A percentile compares a stretch with the other conserved stretches of the same genome.
These are phyloP conservation scores for Lepidopterella palustris DNA, from an alignment of 495 filamentous ascomycete genomes.

Conservation along the genomic window DNA sequence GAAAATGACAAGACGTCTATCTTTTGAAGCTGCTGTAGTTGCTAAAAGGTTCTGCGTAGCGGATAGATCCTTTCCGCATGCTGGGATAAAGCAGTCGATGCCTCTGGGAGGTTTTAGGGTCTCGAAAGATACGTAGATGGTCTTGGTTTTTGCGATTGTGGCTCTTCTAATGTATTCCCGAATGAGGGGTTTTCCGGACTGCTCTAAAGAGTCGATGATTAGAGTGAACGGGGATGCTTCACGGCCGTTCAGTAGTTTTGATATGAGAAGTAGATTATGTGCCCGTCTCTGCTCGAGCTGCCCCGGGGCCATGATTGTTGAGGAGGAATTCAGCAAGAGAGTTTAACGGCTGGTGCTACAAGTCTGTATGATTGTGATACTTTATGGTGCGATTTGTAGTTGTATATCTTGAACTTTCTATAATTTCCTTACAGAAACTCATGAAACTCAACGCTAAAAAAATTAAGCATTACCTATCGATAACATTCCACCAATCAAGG, in stretches of 20 bases:
- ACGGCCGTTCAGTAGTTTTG: slow-evolving; percentile 69
- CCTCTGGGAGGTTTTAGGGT: slow-evolving; percentile 52
- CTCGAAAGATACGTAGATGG: slow-evolving; percentile 73
- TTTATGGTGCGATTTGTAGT: no score
- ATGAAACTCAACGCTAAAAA: no score
- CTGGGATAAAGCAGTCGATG: slow-evolving; percentile 58
- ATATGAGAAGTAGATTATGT: slow-evolving; percentile 80
- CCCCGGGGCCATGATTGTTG: slow-evolving; percentile 15
- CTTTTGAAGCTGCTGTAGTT: slow-evolving; percentile 40
- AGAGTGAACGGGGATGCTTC: slow-evolving; percentile 80
- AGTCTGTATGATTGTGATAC: no score
- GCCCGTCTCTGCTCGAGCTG: slow-evolving; percentile 56
- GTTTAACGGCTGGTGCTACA: no score
- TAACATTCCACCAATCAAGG: no score
- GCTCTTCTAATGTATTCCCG: slow-evolving; percentile 69
- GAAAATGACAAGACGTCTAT: slow-evolving; percentile 55
- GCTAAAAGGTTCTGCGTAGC: no score
- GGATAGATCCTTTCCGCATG: slow-evolving; percentile 53
- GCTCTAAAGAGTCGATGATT: slow-evolving; percentile 77
- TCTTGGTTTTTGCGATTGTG: slow-evolving; percentile 51
- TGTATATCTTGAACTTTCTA: no score
- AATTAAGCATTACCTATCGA: no score
- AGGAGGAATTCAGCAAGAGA: no score
- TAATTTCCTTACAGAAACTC: no score
- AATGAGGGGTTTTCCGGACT: slow-evolving; percentile 64